These are phyloP conservation scores for Fagus sylvatica DNA, from an alignment of 306 rosid species.

Conservation along the genomic window DNA sequence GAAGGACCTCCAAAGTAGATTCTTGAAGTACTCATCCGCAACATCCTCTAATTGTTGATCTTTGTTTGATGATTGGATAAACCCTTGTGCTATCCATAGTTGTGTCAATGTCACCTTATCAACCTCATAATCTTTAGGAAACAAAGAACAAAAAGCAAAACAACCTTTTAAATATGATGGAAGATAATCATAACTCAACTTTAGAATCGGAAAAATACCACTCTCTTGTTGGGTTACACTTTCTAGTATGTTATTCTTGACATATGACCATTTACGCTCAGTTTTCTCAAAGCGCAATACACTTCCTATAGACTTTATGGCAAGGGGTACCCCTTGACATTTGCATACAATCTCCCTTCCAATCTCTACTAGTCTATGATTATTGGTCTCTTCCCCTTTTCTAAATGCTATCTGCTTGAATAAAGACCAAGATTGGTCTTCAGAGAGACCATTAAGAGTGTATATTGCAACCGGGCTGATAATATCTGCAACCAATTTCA, in stretches of 20 bases:
- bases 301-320: conserved; percentile 36
- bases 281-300: conserved; percentile 27
- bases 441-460: conserved; percentile 22
- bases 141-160: conserved; percentile 42
- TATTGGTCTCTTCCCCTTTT: conserved; percentile 10
- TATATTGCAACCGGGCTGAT: conserved; percentile 5
- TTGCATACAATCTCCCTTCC: conserved; percentile 35
- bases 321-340: conserved; percentile 25
- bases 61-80: conserved; percentile 22
- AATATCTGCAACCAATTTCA: conserved; percentile 15
- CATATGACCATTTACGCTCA: conserved; percentile 32
- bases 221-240: no score
- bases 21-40: conserved; percentile 36
- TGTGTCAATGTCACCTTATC: conserved; percentile 29
- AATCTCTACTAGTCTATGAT: neutral
- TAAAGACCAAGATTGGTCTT: conserved; percentile 14
- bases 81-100: conserved; percentile 49
- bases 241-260: conserved; percentile 39
- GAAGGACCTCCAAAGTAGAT: conserved; percentile 35
- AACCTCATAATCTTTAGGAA: conserved; percentile 38
- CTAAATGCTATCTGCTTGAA: conserved; percentile 33
- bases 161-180: conserved; percentile 39
- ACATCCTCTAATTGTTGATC: conserved; percentile 39
- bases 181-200: conserved; percentile 29
- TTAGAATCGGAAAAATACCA: conserved; percentile 33